Evolutionary conservation across 108 stramenopile genomes (phyloP), one percentile per base, ranked within the genome.

Genomic region (Skeletonema menzelii): DNA sequence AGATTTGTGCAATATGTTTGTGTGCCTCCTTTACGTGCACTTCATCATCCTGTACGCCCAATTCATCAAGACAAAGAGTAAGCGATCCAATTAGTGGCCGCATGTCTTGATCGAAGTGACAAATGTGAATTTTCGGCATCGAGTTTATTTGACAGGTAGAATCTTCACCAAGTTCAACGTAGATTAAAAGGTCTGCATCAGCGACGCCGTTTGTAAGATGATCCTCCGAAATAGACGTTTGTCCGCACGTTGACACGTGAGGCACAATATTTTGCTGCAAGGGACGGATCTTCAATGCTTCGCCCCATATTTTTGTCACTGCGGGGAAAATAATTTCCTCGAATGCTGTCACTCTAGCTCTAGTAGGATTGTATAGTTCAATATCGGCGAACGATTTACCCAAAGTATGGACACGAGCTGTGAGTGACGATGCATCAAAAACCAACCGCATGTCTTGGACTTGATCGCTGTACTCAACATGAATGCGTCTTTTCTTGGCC

Each of bases 21-120:
- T 62, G 47, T 8, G 63, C 56, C 59, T 79, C 77, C 27, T 53
- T 40, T 38, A 56, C 73, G 32, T 83, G 76, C 0, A 85, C 89
- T 77, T 95, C 92, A 56, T 87, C 89, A 28, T 79, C 85, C 4
- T 84, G 55, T 8, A 90, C 88, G 56, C 85, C 85, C 20, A 94
- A 86, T 26, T 85, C 70, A 71, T 84, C 77, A 15, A 94, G 44
- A 59, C 93, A 94, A 14, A 94, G 60, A 31, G 88, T 88, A 17
- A 94, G 85, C 24, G 86, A 85, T 10, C 85, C 93, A 53, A 88
- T 82, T 2, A 89, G 82, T 11, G 93, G 93, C 22, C 93, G 88
- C 73, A 88, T 61, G 47, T 75, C 71, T 65, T 86, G 85, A 49
- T 87, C 85, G 62, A 85, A 86, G 56, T 72, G 70, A 56, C 77